Evolutionary conservation across 2,329 filamentous ascomycete species (phyloP), one percentile per base, ranked within the genome.

Genomic region (Penicillium sp.): DNA sequence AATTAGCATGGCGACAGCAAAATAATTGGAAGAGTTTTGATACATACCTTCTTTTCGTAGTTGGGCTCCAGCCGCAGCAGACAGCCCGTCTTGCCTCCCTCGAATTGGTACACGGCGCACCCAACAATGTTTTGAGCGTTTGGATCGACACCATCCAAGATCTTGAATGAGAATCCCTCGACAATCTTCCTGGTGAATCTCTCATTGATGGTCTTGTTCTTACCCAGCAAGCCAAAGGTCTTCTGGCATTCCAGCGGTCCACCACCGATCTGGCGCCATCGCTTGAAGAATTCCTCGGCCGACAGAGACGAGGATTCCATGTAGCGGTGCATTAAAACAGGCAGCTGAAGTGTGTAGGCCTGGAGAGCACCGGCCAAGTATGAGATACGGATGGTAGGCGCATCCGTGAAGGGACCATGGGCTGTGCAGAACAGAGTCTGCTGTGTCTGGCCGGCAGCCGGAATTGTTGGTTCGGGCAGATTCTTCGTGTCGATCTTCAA

Each of bases 181-280:
- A 96, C 82, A 3, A 84, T 80, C 57, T 77, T 80, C 43, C 83
- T 75, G 39, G 94, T 84, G 58, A 87, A 89, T 2, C 74, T 71
- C 51, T 86, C 81, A 52, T 78, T 85, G 54, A 94, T 80, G 55
- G 84, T 83, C 51, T 80, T 75, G 15, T 75, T 77, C 48, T 78
- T 77, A 26, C 76, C 77, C 1, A 74, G 70, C 10, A 91, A 67
- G 0, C 84, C 82, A 68, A 98, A 94, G 29, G 97, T 88, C 42
- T 80, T 80, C 67, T 98, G 93, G 0, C 87, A 84, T 69, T 98
- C 94, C 28, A 94, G 81, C 1, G 90, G 84, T 2, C 82, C 81
- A 5, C 87, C 88, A 12, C 93, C 93, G 61, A 98, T 97, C 72
- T 98, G 93, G 76, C 95, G 94, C 93, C 93, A 98, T 45, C 94